These are phyloP conservation scores for Starmerella kuoi DNA, from an alignment of 805 yeast genomes.

Conservation along the genomic window DNA sequence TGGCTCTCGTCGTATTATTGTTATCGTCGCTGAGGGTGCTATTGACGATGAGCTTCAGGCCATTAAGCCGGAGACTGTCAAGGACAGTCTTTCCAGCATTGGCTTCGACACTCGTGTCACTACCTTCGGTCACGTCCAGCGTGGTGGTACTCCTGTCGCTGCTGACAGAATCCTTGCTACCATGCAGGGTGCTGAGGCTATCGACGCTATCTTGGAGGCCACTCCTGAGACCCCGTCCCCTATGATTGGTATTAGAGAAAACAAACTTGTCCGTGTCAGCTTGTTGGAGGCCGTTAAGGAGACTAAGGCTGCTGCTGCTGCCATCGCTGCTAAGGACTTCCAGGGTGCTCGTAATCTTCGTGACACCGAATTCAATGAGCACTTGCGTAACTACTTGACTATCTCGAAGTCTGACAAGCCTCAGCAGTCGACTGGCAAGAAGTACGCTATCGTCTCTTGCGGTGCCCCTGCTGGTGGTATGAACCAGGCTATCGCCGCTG, in stretches of 20 bases:
- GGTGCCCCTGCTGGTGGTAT: conserved; percentile 98
- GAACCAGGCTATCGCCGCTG: conserved; percentile 86
- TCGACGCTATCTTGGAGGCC: conserved; percentile 75
- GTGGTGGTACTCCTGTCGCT: conserved; percentile 98
- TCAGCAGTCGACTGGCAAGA: conserved; percentile 30
- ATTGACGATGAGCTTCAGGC: conserved; percentile 69
- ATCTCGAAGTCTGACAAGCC: conserved; percentile 57
- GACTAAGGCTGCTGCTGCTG: conserved; percentile 82
- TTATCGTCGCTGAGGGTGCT: conserved; percentile 98
- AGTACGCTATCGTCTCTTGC: conserved; percentile 75
- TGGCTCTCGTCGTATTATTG: conserved; percentile 90
- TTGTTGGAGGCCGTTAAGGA: conserved; percentile 79
- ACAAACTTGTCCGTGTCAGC: conserved; percentile 72
- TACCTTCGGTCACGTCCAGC: conserved; percentile 91
- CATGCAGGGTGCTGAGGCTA: conserved; percentile 95
- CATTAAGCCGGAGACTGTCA: conserved; percentile 68
- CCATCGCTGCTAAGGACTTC: conserved; percentile 68
- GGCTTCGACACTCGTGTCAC: conserved; percentile 93
- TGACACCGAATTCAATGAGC: conserved; percentile 78
- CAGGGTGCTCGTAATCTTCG: conserved; percentile 77
- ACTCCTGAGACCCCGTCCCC: conserved; percentile 92
- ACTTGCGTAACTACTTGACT: conserved; percentile 57
- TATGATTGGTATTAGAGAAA: conserved; percentile 79
- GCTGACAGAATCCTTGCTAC: conserved; percentile 86
- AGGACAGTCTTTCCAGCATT: conserved; percentile 65